phyloP scores from a whole-genome alignment of 768 basidiomycete genomes.

The Gymnopilus dilepis region DNA sequence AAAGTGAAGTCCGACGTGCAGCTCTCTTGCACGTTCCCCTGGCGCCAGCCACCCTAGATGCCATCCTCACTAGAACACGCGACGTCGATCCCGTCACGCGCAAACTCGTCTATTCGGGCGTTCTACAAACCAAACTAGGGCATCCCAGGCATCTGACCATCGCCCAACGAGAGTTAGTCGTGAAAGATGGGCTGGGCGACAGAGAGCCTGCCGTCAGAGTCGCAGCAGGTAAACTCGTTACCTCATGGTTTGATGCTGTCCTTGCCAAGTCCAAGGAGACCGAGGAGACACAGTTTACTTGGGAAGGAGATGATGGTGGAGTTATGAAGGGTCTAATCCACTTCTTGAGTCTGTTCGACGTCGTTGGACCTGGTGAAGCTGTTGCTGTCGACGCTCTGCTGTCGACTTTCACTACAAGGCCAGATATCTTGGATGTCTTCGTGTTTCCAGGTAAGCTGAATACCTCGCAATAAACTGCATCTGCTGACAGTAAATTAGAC shows the following conservation, averaged over 20 bases:
- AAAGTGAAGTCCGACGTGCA: conserved; percentile 89
- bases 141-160: conserved; percentile 79
- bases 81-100: conserved; percentile 85
- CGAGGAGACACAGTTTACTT: conserved; percentile 32
- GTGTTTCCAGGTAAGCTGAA: conserved; percentile 69
- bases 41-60: conserved; percentile 60
- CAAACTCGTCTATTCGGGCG: conserved; percentile 73
- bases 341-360: conserved; percentile 56
- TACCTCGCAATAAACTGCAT: not conserved
- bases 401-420: conserved; percentile 75
- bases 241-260: conserved; percentile 80
- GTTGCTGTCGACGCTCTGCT: conserved; percentile 82
- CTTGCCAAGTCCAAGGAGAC: conserved; percentile 41
- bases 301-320: conserved; percentile 52
- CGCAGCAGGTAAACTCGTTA: conserved; percentile 82
- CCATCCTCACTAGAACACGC: conserved; percentile 79
- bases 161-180: conserved; percentile 80
- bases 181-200: conserved; percentile 90
- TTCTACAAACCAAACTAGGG: conserved; percentile 59
- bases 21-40: conserved; percentile 80
- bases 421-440: conserved; percentile 72
- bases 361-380: conserved; percentile 69
- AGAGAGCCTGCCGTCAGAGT: conserved; percentile 81
- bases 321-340: conserved; percentile 50
- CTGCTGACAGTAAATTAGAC: conserved; percentile 47